Evolutionary conservation across 257 asterid genomes (phyloP).

Genomic region (Solanum dulcamara): DNA sequence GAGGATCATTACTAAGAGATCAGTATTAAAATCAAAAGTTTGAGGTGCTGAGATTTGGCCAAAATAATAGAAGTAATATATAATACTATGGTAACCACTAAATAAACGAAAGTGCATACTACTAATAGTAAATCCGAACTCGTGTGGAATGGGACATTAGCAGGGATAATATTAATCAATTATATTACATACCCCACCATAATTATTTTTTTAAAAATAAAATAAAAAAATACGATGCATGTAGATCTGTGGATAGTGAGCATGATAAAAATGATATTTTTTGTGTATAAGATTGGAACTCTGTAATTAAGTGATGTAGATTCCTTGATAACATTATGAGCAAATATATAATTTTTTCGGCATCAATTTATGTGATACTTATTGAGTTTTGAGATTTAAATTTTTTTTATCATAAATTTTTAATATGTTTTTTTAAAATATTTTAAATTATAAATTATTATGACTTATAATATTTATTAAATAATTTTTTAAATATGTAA

Average conservation of each 20-base stretch:
- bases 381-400: no score
- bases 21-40: background rate
- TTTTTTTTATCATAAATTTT: no score
- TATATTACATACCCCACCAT: background rate
- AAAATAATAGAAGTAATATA: background rate
- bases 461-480: no score
- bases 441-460: no score
- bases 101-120: background rate
- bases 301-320: background rate
- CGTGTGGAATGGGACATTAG: background rate
- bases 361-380: background rate
- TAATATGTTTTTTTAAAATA: no score
- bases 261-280: background rate
- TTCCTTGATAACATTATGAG: background rate
- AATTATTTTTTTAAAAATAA: background rate
- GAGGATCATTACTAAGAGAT: background rate
- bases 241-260: background rate
- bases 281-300: background rate
- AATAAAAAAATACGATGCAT: background rate
- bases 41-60: background rate
- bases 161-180: background rate
- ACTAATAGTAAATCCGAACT: background rate
- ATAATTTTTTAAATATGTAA: no score
- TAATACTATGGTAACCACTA: background rate
- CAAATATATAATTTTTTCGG: background rate